Conservation (phyloP, 768 basidiomycete species). For the Ramaria rubella region DNA sequence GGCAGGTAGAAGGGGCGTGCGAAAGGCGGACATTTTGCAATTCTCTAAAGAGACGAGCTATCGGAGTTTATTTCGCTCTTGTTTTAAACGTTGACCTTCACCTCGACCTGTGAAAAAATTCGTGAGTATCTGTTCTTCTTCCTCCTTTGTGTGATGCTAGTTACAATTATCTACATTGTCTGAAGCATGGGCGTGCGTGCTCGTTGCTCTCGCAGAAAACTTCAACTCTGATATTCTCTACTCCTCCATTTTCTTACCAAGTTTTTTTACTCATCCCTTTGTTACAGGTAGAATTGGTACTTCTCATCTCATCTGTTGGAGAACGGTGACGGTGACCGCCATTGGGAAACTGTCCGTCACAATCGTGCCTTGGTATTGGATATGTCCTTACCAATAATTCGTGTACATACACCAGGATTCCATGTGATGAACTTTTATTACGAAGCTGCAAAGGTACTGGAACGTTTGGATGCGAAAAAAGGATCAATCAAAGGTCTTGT, state of each 20-base stretch:
- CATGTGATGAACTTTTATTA: constrained; percentile 90
- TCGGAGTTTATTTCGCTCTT: too few relatives aligned
- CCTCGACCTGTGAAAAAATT: not conserved
- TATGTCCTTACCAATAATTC: not conserved
- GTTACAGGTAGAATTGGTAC: too few relatives aligned
- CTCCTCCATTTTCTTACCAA: not conserved
- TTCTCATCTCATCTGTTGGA: too few relatives aligned
- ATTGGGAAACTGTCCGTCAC: not conserved
- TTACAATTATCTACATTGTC: constrained; percentile 88
- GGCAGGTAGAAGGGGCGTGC: not conserved
- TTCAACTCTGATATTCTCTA: constrained; percentile 15
- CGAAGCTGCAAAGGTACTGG: constrained; percentile 76
- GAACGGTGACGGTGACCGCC: too few relatives aligned
- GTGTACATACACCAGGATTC: not conserved
- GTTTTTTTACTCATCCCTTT: not conserved
- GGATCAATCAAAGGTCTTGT: constrained; percentile 90
- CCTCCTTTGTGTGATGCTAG: constrained; percentile 43
- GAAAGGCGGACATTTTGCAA: not conserved
- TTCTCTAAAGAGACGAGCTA: too few relatives aligned
- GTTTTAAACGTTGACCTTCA: not conserved
- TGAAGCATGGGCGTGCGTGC: constrained; percentile 42
- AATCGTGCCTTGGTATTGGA: not conserved
- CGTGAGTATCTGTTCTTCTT: constrained; percentile 4
- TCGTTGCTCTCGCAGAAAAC: constrained; percentile 44
- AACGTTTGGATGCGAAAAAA: constrained; percentile 79